These are phyloP conservation scores for Rhamnella rubrinervis DNA, from an alignment of 331 rosid species.

Conservation along the genomic window DNA sequence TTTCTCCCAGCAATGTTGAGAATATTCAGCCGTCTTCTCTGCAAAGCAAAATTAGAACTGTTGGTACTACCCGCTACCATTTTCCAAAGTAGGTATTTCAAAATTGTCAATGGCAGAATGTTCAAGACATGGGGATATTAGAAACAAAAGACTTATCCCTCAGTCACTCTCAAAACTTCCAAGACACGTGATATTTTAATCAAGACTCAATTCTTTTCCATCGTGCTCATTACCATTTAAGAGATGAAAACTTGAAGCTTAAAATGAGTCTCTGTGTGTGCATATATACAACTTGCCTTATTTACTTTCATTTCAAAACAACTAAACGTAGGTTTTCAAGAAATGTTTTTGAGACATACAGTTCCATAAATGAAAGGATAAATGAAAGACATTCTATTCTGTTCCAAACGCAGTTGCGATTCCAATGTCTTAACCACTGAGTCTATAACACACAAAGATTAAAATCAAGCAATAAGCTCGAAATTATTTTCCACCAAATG, in stretches of 20 bases:
- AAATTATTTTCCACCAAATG: constrained; percentile 15
- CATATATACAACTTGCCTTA: neutral
- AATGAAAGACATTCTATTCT: constrained; percentile 14
- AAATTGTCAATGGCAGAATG: constrained; percentile 9
- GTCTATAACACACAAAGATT: neutral
- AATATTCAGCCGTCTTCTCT: constrained; percentile 69
- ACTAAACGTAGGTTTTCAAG: neutral
- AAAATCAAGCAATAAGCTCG: constrained; percentile 1
- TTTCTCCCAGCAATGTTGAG: constrained; percentile 65
- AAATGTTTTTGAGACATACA: neutral
- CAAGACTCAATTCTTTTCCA: too few species aligned
- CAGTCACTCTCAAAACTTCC: neutral
- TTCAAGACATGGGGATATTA: constrained; percentile 15
- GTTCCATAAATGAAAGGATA: neutral
- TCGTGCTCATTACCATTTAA: too few species aligned
- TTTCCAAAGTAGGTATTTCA: neutral
- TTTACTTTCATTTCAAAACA: neutral
- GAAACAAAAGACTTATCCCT: constrained; percentile 10
- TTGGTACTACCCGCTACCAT: neutral
- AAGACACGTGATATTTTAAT: too few species aligned
- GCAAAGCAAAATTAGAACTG: constrained; percentile 30
- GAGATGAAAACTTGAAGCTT: too few species aligned
- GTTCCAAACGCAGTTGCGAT: constrained; percentile 6
- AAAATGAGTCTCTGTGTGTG: too few species aligned
- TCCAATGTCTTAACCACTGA: neutral